Evolutionary conservation across 2,329 filamentous ascomycete species (phyloP), one percentile per base, ranked within the genome.

Genomic region (Elsinoe australis): DNA sequence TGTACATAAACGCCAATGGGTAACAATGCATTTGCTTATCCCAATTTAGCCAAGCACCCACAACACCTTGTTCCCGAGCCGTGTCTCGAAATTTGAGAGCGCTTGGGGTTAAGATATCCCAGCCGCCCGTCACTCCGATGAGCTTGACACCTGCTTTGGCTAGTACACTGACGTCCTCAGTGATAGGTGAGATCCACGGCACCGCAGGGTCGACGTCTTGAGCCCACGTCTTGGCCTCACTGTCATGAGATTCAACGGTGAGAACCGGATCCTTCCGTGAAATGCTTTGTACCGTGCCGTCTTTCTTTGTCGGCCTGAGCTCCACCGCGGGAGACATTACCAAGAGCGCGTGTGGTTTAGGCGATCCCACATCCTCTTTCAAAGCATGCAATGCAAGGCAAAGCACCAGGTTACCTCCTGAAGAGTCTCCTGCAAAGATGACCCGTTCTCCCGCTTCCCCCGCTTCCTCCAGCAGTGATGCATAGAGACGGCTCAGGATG

Each of bases 11-110:
- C 1, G 72, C 69, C 28, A 80, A 58, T 1, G 73, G 68, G 46
- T 79, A 80, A 51, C 73, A 77, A 58, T 80, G 77, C 73, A 80
- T 80, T 61, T 79, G 73, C 14, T 71, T 71, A 14, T 76, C 69
- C 76, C 77, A 80, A 7, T 76, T 64, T 32, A 80, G 54, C 78
- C 77, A 80, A 49, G 74, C 64, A 0, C 77, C 77, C 1, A 59
- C 41, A 0, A 79, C 66, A 0, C 68, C 67, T 14, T 61, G 56
- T 34, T 69, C 58, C 21, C 64, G 62, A 5, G 70, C 72, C 47
- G 65, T 68, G 2, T 74, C 66, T 4, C 72, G 58, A 41, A 78
- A 75, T 0, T 66, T 52, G 1, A 74, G 53, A 1, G 69, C 73
- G 53, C 79, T 76, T 0, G 75, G 75, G 0, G 66, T 64, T 2